Evolutionary conservation across 148 eudicot genomes (phyloP), one percentile per base, ranked within the genome.

Genomic region (Polygonum aviculare): DNA sequence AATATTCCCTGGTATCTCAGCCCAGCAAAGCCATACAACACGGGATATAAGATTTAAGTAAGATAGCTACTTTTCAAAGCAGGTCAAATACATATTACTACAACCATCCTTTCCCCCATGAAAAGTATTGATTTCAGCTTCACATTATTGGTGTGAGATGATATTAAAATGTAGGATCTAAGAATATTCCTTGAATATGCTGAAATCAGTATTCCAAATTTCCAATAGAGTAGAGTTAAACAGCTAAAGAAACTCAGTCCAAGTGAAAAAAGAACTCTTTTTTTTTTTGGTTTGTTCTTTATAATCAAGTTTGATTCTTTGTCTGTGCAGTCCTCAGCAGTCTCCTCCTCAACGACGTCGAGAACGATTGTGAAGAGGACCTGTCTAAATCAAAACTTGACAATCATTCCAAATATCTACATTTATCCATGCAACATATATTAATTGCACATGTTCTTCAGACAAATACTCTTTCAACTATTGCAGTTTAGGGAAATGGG

Each of bases 171-270:
- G 19, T 16, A 36, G 71, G 36, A 36, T 35, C 71, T 65, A 65
- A 65, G 71, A 65, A 65, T 65, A 65, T 65, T 65, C 71, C 71
- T 26, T 65, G 10, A 36, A 65, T 35, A 65, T 65, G 19, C 71
- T 65, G 71, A 36, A 35, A 35, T 35, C 44, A 33, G 71, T 65
- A 65, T 36, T 18, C 36, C 31, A 26, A 26, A 26, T 26, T 26
- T 26, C 31, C 15, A 40, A 35, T 36, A 12, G 71, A 33, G 71
- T 65, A 65, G 44, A 40, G 44, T 40, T 40, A 65, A 65, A 65
- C 36, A 65, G 15, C 44, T 65, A 35, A 40, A 12, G 71, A 65
- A 65, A 35, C 71, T 36, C 19, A 65, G 41, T 65, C 71, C 71
- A 65, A 65, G 71, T 12, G 71, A 65, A 65, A 35, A 65, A 36